Conservation (phyloP, 23 red algal species). For the Gracilaria domingensis region DNA sequence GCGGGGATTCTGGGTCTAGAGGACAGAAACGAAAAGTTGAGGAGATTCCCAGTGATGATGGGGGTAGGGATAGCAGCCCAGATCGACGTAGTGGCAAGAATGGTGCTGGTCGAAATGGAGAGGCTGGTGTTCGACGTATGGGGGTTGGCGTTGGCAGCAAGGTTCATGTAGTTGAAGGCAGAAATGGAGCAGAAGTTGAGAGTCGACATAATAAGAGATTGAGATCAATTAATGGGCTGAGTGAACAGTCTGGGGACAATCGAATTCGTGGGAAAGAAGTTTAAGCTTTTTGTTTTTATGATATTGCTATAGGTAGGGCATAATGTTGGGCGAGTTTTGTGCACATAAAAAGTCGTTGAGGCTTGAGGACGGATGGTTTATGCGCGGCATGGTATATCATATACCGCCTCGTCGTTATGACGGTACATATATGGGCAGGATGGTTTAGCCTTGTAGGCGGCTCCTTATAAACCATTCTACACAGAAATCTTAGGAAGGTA, state of each 20-base stretch:
- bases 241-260: constrained; percentile 25
- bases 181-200: neutral
- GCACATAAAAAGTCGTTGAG: neutral
- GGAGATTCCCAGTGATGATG: constrained; percentile 15
- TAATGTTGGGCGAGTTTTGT: neutral
- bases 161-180: neutral
- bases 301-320: neutral
- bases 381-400: too few species aligned
- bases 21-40: constrained; percentile 24
- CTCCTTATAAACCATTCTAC: too few species aligned
- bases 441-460: too few species aligned
- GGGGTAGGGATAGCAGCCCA: neutral
- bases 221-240: constrained; percentile 31
- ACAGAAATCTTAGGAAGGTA: too few species aligned
- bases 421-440: too few species aligned
- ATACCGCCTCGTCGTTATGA: too few species aligned
- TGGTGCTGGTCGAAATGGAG: neutral
- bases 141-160: neutral
- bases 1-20: neutral
- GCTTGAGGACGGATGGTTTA: too few species aligned
- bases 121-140: neutral
- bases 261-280: constrained; percentile 32
- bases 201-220: constrained; percentile 10
- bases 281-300: neutral
- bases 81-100: constrained; percentile 21